A percentile compares a stretch with the other conserved stretches of the same genome.
These are phyloP conservation scores for Microascus cirrosus DNA, from an alignment of 2,329 filamentous ascomycete species.

Conservation along the genomic window DNA sequence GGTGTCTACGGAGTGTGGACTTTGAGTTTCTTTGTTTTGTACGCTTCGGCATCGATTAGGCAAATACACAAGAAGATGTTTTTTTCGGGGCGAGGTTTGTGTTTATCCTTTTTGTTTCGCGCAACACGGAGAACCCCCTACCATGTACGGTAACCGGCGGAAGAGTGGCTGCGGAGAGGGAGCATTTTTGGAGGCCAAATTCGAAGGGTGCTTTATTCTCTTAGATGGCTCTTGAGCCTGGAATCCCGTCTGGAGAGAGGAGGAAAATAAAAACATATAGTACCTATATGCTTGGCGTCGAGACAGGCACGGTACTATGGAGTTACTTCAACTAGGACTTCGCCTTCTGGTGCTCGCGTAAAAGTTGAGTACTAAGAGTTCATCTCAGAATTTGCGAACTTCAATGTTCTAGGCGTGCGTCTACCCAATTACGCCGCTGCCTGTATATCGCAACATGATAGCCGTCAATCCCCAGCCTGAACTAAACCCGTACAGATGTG, in stretches of 20 bases:
- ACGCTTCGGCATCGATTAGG: slow-evolving; percentile 31
- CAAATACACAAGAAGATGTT: slow-evolving; percentile 28
- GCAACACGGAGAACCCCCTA: background rate
- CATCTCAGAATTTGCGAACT: too few relatives aligned
- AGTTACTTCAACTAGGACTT: background rate
- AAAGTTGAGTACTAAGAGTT: background rate
- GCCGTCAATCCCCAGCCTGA: background rate
- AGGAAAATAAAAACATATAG: slow-evolving; percentile 23
- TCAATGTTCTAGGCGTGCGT: too few relatives aligned
- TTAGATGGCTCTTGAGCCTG: slow-evolving; percentile 43
- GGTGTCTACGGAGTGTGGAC: slow-evolving; percentile 50
- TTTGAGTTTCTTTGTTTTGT: slow-evolving; percentile 8
- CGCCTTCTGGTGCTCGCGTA: background rate
- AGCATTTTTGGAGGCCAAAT: slow-evolving; percentile 25
- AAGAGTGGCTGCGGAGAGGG: slow-evolving; percentile 22
- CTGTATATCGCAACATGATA: too few relatives aligned
- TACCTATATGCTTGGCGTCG: background rate
- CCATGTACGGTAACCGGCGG: slow-evolving; percentile 25
- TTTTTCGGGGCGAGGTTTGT: slow-evolving; percentile 16
- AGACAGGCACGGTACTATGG: background rate
- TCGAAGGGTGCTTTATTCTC: slow-evolving; percentile 37
- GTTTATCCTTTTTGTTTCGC: slow-evolving; percentile 4
- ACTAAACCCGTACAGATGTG: background rate
- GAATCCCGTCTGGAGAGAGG: slow-evolving; percentile 42
- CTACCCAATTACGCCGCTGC: too few relatives aligned